Base-by-base conservation (phyloP, 2,329 filamentous ascomycete species). In the Pseudofabraea citricarpa region DNA sequence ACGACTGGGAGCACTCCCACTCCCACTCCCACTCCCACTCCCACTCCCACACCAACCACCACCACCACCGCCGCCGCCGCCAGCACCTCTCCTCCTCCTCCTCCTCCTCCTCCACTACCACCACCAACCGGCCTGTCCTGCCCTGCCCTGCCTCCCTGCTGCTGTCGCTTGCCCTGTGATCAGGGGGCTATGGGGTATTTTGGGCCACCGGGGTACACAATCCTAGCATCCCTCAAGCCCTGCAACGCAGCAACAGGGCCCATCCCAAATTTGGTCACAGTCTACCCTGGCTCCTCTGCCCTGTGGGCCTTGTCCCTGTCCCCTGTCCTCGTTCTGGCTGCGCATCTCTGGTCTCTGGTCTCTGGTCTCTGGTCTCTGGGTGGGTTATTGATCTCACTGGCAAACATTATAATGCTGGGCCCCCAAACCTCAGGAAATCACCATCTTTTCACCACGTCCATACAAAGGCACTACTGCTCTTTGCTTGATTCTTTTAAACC, bases 351-450 rank as follows among this genome's bases (percentile, higher is more conserved):
- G 29, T n/a, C n/a, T 32, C 29, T 32, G 3, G 8, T 27, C 24
- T 27, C n/a, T n/a, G n/a, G n/a, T n/a, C n/a, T n/a, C n/a, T n/a
- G n/a, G n/a, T n/a, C n/a, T 32, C 29, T 32, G 29, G 13, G 26
- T 29, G 26, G 15, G 15, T 20, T 15, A 36, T 19, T 19, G 19
- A 37, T 37, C 35, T 37, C 35, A 37, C 35, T 22, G 35, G 35
- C 35, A 37, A 37, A n/a, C 19, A 46, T 51, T 46, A 44, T 40
- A 40, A 49, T 49, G 44, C 44, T 43, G 20, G 48, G 44, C 43
- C 49, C 48, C 45, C 43, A 46, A 45, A 20, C n/a, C 33, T 36
- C 7, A 36, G 12, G 32, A 36, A n/a, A 5, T 37, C 22, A 37
- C 27, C 29, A 31, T 40, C 35, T 31, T 46, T n/a, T 31, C 22